These are phyloP conservation scores for Pisolithus microcarpus DNA, from an alignment of 768 basidiomycete species.

Conservation along the genomic window DNA sequence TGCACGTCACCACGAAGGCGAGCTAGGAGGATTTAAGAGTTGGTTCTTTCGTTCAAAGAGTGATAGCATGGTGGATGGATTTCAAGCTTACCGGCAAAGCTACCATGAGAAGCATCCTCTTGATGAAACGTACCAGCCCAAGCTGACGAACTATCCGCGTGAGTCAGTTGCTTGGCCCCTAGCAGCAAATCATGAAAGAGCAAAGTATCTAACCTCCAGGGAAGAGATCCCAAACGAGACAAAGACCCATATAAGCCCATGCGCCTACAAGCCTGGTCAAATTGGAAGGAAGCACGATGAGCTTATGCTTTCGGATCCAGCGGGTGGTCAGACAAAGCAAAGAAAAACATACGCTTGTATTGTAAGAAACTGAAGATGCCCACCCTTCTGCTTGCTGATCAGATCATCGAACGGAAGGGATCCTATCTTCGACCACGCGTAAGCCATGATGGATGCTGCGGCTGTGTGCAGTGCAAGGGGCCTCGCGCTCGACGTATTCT, in stretches of 20 bases:
- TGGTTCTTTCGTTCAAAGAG: neutral
- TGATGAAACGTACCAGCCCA: constrained; percentile 32
- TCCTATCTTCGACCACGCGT: neutral
- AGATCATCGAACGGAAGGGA: constrained; percentile 16
- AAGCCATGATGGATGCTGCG: constrained; percentile 5
- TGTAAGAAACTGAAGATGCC: constrained; percentile 67
- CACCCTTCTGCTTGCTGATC: constrained; percentile 48
- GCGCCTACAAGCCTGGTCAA: constrained; percentile 31
- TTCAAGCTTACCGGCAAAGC: constrained; percentile 50
- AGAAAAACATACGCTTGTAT: constrained; percentile 56
- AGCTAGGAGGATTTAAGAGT: constrained; percentile 23
- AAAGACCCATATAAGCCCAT: constrained; percentile 35
- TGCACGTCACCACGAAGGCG: constrained; percentile 41
- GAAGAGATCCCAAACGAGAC: constrained; percentile 34
- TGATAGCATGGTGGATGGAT: constrained; percentile 3
- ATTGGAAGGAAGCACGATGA: neutral
- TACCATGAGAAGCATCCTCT: constrained; percentile 54
- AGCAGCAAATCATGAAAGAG: constrained; percentile 9
- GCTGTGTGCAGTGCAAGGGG: constrained; percentile 27
- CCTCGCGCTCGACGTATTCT: constrained; percentile 8
- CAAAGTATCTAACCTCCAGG: constrained; percentile 28
- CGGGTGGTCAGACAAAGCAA: neutral
- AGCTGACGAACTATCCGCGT: constrained; percentile 1
- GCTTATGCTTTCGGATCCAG: neutral
- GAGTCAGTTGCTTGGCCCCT: neutral